Evolutionary conservation across 257 asterid species (phyloP).

Genomic region (Solanum etuberosum): DNA sequence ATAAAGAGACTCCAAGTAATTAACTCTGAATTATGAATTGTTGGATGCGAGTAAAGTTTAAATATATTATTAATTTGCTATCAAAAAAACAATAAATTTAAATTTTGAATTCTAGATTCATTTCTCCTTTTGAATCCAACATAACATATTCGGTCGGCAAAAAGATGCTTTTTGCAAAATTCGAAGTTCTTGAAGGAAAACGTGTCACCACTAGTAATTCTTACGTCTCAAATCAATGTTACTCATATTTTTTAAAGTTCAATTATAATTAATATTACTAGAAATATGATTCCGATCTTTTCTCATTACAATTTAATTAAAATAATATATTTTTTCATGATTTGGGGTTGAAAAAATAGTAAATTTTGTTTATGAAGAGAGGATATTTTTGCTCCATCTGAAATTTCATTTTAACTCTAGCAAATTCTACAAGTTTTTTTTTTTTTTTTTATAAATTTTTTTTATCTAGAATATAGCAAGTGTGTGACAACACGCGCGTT

Average conservation of each 20-base stretch:
- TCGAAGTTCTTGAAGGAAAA: not conserved
- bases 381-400: not conserved
- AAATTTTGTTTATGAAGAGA: not conserved
- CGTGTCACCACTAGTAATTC: not conserved
- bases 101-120: no score
- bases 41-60: not conserved
- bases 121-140: not conserved
- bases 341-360: not conserved
- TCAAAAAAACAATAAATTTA: no score
- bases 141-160: not conserved
- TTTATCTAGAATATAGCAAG: not conserved
- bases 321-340: no score
- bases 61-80: no score
- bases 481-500: not conserved
- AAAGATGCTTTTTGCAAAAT: not conserved
- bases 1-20: not conserved
- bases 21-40: not conserved
- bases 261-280: no score
- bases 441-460: rapidly evolving
- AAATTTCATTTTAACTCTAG: not conserved
- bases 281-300: no score
- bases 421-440: not conserved
- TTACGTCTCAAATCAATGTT: not conserved
- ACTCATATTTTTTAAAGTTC: no score
- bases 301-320: no score